A percentile compares a stretch with the other conserved stretches of the same genome.
Evolutionary conservation across 257 asterid genomes (phyloP).

Genomic region (Fraxinus pennsylvanica): DNA sequence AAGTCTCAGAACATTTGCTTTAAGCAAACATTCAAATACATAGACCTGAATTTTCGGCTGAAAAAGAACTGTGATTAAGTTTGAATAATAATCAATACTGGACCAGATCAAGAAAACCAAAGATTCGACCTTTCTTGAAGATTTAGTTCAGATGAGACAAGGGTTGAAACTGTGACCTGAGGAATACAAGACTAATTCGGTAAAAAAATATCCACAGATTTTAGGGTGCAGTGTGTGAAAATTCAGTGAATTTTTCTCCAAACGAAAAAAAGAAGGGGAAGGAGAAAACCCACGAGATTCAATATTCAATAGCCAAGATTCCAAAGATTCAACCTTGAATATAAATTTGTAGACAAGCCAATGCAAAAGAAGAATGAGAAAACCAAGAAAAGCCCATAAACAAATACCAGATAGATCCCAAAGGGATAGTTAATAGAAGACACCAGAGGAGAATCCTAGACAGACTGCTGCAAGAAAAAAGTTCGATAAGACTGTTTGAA

Average conservation of each 20-base stretch:
- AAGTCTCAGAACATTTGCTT: constrained; percentile 44
- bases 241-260: background rate
- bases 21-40: constrained; percentile 48
- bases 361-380: background rate
- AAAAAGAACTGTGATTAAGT: constrained; percentile 26
- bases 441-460: constrained; percentile 17
- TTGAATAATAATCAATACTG: constrained; percentile 20
- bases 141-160: background rate
- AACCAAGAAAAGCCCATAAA: constrained; percentile 19
- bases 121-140: constrained; percentile 39
- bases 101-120: constrained; percentile 59
- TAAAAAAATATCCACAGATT: background rate
- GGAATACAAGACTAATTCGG: background rate
- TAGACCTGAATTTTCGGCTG: constrained; percentile 30
- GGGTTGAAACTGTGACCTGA: background rate
- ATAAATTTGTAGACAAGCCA: constrained; percentile 18
- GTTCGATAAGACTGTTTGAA: constrained; percentile 21
- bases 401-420: constrained; percentile 36
- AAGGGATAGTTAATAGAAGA: constrained; percentile 24
- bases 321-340: constrained; percentile 40
- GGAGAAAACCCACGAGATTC: constrained; percentile 21
- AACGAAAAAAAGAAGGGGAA: background rate
- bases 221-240: background rate
- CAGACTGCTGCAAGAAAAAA: constrained; percentile 19
- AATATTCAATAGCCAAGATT: constrained; percentile 32